Evolutionary conservation across 139 green algal genomes (phyloP).

Genomic region (Tetraselmis chui): DNA sequence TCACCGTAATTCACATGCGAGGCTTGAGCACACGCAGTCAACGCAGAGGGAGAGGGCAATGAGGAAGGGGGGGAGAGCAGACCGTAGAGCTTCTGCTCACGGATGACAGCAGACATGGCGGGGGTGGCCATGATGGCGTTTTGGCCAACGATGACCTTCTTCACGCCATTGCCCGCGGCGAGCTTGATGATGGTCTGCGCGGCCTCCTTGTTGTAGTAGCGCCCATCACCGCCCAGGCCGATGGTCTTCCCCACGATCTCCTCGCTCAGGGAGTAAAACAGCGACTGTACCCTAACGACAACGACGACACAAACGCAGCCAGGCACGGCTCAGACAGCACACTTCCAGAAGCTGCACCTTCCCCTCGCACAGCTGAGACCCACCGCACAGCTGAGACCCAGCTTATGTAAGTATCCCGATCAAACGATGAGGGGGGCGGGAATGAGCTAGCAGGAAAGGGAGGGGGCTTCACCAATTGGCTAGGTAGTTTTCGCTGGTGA

Average conservation of each 20-base stretch:
- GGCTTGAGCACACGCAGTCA: not conserved
- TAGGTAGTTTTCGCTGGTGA: constrained; percentile 91
- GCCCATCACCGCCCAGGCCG: constrained; percentile 92
- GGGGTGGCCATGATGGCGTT: constrained; percentile 95
- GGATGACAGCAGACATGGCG: constrained; percentile 94
- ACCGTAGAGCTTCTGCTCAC: constrained; percentile 75
- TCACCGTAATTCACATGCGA: not conserved
- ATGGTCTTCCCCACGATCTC: constrained; percentile 81
- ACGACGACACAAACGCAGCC: no score
- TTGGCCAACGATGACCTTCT: constrained; percentile 84
- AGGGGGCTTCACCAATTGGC: constrained; percentile 96
- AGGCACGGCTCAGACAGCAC: no score
- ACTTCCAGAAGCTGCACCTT: no score
- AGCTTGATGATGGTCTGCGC: constrained; percentile 96
- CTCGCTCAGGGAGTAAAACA: constrained; percentile 85
- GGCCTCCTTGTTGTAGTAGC: constrained; percentile 97
- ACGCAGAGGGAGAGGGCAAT: no score
- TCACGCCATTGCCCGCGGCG: constrained; percentile 75
- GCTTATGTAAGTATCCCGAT: no score
- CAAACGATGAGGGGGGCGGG: no score
- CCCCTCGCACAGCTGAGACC: no score
- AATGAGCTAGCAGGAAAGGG: no score
- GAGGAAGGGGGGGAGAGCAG: constrained; percentile 2
- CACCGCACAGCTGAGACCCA: no score
- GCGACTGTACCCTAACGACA: constrained; percentile 86